These are phyloP conservation scores for Aspergillus cristatus DNA, from an alignment of 495 filamentous ascomycete genomes.

Conservation along the genomic window DNA sequence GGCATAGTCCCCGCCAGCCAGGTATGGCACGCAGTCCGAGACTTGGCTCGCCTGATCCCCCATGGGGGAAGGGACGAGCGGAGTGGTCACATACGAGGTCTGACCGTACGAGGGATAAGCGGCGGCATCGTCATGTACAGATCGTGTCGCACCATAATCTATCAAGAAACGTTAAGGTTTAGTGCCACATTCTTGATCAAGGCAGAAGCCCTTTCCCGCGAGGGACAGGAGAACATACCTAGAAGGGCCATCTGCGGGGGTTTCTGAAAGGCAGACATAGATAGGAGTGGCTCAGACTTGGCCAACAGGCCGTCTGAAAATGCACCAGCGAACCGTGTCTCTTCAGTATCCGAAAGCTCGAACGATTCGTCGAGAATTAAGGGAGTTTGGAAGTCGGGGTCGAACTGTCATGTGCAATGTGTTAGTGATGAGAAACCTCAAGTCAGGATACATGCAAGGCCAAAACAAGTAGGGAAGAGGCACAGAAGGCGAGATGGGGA, in stretches of 20 bases:
- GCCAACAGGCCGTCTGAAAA: slow-evolving; percentile 42
- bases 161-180: slow-evolving; percentile 1
- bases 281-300: slow-evolving; percentile 44
- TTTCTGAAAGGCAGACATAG: slow-evolving; percentile 47
- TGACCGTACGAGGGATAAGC: slow-evolving; percentile 34
- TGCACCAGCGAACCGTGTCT: slow-evolving; percentile 35
- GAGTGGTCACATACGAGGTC: slow-evolving; percentile 33
- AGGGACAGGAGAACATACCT: slow-evolving; percentile 27
- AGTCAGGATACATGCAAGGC: slow-evolving; percentile 1
- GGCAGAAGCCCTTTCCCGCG: too few relatives aligned
- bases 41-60: slow-evolving; percentile 38
- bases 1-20: slow-evolving; percentile 32
- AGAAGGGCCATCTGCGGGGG: slow-evolving; percentile 28
- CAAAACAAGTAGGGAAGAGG: slow-evolving; percentile 9
- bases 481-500: slow-evolving; percentile 17
- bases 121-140: slow-evolving; percentile 37
- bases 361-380: slow-evolving; percentile 45
- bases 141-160: slow-evolving; percentile 37
- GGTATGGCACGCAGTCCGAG: slow-evolving; percentile 37
- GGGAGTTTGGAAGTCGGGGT: slow-evolving; percentile 42
- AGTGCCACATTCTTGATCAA: too few relatives aligned
- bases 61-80: slow-evolving; percentile 37
- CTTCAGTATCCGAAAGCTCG: slow-evolving; percentile 43
- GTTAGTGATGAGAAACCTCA: too few relatives aligned
- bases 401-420: slow-evolving; percentile 26